A percentile compares a stretch with the other conserved stretches of the same genome.
Evolutionary conservation across 2,329 filamentous ascomycete species (phyloP).

Genomic region (Colletotrichum spaethianum): DNA sequence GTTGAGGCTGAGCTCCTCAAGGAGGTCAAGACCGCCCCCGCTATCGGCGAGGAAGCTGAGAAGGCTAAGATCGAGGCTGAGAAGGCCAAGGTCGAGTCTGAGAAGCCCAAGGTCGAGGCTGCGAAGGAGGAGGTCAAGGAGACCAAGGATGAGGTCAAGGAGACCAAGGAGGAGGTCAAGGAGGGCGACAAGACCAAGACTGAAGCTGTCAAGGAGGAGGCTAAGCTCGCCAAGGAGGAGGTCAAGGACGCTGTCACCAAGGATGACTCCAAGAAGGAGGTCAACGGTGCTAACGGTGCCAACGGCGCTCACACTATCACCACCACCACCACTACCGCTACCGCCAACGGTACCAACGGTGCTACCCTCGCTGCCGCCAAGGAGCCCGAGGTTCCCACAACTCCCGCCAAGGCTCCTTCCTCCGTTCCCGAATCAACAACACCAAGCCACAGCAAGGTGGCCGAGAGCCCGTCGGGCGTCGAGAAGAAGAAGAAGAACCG

Average conservation of each 20-base stretch:
- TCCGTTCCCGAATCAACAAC: conserved; percentile 40
- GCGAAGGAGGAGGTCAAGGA: conserved; percentile 45
- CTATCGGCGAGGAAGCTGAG: conserved; percentile 49
- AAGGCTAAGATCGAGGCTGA: conserved; percentile 43
- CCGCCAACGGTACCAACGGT: conserved; percentile 42
- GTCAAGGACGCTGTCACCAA: conserved; percentile 35
- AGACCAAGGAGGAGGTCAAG: conserved; percentile 38
- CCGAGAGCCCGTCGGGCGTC: conserved; percentile 45
- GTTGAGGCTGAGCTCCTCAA: conserved; percentile 82
- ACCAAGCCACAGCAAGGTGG: conserved; percentile 48
- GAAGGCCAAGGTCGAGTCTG: conserved; percentile 41
- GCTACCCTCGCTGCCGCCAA: conserved; percentile 43
- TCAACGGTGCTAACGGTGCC: conserved; percentile 36
- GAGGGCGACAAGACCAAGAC: conserved; percentile 41
- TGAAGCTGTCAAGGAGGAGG: conserved; percentile 42
- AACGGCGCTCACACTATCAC: not conserved
- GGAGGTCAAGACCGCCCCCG: conserved; percentile 66
- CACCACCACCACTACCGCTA: conserved; percentile 8
- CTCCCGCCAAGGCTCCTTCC: conserved; percentile 40
- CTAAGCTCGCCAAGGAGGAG: conserved; percentile 41
- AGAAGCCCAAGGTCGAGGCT: conserved; percentile 40
- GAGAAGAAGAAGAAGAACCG: conserved; percentile 79
- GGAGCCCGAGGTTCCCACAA: conserved; percentile 38
- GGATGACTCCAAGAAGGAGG: conserved; percentile 30
- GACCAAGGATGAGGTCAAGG: conserved; percentile 37